A percentile compares a stretch with the other conserved stretches of the same genome.
Conservation (phyloP, 257 asterid species). For the Rauvolfia tetraphylla region DNA sequence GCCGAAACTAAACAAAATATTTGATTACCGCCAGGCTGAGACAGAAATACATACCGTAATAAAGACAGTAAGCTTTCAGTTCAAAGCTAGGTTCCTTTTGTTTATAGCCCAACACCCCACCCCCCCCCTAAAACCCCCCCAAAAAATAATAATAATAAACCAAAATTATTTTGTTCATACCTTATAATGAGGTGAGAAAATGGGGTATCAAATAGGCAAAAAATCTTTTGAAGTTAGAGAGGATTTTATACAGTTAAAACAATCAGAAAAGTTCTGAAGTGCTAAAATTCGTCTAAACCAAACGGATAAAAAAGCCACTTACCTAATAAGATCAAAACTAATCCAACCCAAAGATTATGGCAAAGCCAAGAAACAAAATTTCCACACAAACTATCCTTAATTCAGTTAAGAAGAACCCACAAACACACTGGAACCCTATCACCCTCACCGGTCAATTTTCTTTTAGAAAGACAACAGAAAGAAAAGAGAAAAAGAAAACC, state of each 20-base stretch:
- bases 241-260: too few species aligned
- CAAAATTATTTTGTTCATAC: not conserved
- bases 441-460: not conserved
- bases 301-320: not conserved
- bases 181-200: not conserved
- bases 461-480: constrained; percentile 2
- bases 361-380: not conserved
- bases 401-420: not conserved
- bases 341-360: not conserved
- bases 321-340: not conserved
- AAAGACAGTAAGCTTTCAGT: not conserved
- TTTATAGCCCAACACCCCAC: not conserved
- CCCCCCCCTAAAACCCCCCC: too few species aligned
- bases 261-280: not conserved
- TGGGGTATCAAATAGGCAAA: not conserved
- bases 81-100: not conserved
- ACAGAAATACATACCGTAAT: not conserved
- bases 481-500: not conserved
- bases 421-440: not conserved
- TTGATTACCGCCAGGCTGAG: not conserved
- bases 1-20: not conserved
- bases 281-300: not conserved
- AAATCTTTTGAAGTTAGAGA: not conserved
- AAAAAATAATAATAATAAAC: too few species aligned
- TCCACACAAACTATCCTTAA: not conserved